Conservation (phyloP, 805 yeast genomes). For the Candida loeiensis region DNA sequence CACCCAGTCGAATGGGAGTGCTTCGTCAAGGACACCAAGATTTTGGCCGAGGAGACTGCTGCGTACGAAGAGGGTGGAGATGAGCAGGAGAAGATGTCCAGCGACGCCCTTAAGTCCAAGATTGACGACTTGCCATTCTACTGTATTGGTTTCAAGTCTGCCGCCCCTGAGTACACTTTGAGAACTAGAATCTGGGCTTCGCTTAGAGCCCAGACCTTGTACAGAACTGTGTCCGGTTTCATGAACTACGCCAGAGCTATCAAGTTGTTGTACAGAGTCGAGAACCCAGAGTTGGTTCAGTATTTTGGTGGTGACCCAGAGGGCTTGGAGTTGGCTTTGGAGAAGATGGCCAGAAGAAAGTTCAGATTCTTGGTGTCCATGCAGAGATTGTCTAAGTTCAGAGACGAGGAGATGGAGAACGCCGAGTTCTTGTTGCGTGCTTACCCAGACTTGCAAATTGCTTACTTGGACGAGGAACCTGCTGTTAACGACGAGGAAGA, state of each 20-base stretch:
- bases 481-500: slow-evolving; percentile 68
- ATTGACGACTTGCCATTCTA: slow-evolving; percentile 91
- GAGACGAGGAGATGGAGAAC: slow-evolving; percentile 70
- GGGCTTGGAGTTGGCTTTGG: slow-evolving; percentile 91
- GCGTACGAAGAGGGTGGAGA: slow-evolving; percentile 54
- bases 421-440: slow-evolving; percentile 80
- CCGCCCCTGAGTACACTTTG: slow-evolving; percentile 93
- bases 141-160: slow-evolving; percentile 95
- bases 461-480: slow-evolving; percentile 92
- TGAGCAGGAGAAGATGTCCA: slow-evolving; percentile 40
- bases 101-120: slow-evolving; percentile 72
- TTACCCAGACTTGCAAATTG: slow-evolving; percentile 83
- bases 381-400: slow-evolving; percentile 77
- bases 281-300: slow-evolving; percentile 92
- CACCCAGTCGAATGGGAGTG: slow-evolving; percentile 98
- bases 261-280: slow-evolving; percentile 88
- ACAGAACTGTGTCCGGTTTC: slow-evolving; percentile 96
- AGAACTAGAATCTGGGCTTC: slow-evolving; percentile 99
- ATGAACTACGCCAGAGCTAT: slow-evolving; percentile 98
- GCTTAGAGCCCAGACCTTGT: slow-evolving; percentile 90
- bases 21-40: slow-evolving; percentile 93
- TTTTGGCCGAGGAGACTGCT: slow-evolving; percentile 91
- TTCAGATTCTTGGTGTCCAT: slow-evolving; percentile 78
- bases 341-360: slow-evolving; percentile 80
- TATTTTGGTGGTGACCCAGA: slow-evolving; percentile 99